Base-by-base conservation (phyloP, 2,329 filamentous ascomycete species). In the Lecanoromycetidae sp. region DNA sequence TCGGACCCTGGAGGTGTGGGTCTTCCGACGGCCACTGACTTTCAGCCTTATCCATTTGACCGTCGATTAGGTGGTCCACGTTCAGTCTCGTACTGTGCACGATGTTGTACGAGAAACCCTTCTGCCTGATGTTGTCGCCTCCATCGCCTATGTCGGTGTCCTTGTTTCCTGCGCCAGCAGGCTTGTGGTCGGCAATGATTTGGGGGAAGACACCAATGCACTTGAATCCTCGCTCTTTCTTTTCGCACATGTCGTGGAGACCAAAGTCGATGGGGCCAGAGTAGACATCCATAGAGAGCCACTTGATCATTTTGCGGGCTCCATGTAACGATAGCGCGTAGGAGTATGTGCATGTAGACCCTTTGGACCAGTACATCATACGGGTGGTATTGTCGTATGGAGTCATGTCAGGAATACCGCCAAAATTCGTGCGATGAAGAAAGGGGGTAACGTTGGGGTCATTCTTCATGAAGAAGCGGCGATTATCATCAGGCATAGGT, bases 291-390 rank as follows among this genome's bases (percentile, higher is more conserved):
- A 50, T 52, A 17, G 46, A 50, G 13, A 50, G 46, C 44, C 44
- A 52, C 15, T 46, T 48, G 7, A 54, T 20, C 13, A 52, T 38
- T 30, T 54, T 54, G 20, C 42, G 49, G 12, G 63, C 65, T 6
- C 63, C 61, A 66, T 63, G 63, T 73, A 55, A 55, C 2, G 58
- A 58, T 29, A 66, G 45, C 1, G 60, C 64, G 37, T 66, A 65
- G 2, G 60, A 58, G 43, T 63, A 63, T 2, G 59, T 58, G 50
- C 64, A 66, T 17, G 63, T 57, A 0, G 59, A 58, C 4, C 52
- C 54, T 1, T 52, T 54, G 5, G 56, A 55, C 20, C 51, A 41
- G 37, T 61, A 61, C 8, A 63, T 57, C 15, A 57, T 55, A 4
- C 62, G 57, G 27, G 52, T 54, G 26, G 22, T 54, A 50, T 46